phyloP scores from a whole-genome alignment of 2,329 filamentous ascomycete genomes.

The Penicillium decumbens region DNA sequence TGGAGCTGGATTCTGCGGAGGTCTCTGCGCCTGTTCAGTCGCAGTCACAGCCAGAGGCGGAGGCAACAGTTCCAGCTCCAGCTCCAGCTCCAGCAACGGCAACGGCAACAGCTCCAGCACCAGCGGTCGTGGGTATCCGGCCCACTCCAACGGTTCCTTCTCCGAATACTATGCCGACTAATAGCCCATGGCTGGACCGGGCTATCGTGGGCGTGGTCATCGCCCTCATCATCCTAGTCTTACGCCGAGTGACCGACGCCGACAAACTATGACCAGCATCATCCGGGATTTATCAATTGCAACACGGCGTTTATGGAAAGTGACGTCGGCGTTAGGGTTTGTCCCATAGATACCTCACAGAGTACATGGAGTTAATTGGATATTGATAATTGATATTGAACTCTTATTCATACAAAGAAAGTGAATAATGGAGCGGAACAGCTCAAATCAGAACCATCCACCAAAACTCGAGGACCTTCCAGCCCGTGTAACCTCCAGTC shows the following conservation, averaged over 20 bases:
- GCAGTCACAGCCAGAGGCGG: not conserved
- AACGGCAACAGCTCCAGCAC: not conserved
- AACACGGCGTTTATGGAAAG: not conserved
- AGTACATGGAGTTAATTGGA: not conserved
- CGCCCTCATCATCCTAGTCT: slow-evolving; percentile 65
- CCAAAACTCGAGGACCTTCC: slow-evolving; percentile 40
- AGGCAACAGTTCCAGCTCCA: not conserved
- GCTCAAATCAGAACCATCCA: slow-evolving; percentile 34
- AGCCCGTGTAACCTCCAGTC: slow-evolving; percentile 20
- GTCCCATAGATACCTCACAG: not conserved
- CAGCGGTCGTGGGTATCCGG: not conserved
- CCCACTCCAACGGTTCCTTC: slow-evolving; percentile 2
- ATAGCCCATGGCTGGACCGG: slow-evolving; percentile 71
- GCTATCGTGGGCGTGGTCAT: slow-evolving; percentile 70
- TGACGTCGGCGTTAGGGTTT: not conserved
- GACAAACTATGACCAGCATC: slow-evolving; percentile 19
- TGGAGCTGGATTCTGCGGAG: not conserved
- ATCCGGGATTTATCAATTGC: not conserved
- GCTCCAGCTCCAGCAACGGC: not conserved
- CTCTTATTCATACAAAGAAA: not conserved
- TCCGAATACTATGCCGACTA: slow-evolving; percentile 34
- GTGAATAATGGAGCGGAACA: not conserved
- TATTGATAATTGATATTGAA: not conserved
- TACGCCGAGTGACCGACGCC: slow-evolving; percentile 43
- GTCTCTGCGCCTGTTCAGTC: not conserved